Evolutionary conservation across 441 rosid genomes (phyloP).

Genomic region (Daphne laureola): DNA sequence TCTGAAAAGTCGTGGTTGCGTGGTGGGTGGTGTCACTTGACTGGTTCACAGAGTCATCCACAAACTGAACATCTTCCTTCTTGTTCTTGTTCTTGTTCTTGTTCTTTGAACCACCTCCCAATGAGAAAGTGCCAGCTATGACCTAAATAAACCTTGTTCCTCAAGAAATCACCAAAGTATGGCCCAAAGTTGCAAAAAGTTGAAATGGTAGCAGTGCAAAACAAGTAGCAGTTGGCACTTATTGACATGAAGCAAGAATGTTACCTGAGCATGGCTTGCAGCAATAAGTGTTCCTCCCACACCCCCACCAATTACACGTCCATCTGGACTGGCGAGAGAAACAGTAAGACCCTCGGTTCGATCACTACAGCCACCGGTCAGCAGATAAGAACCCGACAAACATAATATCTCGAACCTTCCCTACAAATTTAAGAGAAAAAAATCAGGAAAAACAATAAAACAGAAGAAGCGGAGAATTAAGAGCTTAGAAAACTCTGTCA

Average conservation of each 20-base stretch:
- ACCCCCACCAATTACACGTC: slow-evolving; percentile 93
- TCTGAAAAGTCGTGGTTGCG: slow-evolving; percentile 34
- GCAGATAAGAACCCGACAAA: slow-evolving; percentile 72
- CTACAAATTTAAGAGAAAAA: slow-evolving; percentile 23
- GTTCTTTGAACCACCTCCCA: slow-evolving; percentile 55
- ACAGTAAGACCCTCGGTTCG: slow-evolving; percentile 71
- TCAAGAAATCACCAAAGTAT: slow-evolving; percentile 4
- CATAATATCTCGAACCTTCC: slow-evolving; percentile 86
- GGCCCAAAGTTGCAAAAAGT: neutral
- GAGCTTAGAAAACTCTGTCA: too few species aligned
- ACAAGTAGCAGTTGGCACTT: too few species aligned
- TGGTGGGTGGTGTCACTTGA: slow-evolving; percentile 37
- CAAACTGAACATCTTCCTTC: slow-evolving; percentile 35
- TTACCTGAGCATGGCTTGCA: slow-evolving; percentile 83
- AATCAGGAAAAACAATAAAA: too few species aligned
- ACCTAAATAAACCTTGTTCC: slow-evolving; percentile 36
- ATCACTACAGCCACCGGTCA: slow-evolving; percentile 43
- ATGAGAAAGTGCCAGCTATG: slow-evolving; percentile 77
- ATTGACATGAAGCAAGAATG: neutral
- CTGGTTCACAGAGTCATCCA: slow-evolving; percentile 34
- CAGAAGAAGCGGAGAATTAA: too few species aligned
- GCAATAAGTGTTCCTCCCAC: slow-evolving; percentile 85
- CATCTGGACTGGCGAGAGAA: slow-evolving; percentile 92
- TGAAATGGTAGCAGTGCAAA: too few species aligned
- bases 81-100: slow-evolving; percentile 63